These are phyloP conservation scores for Yarrowia keelungensis DNA, from an alignment of 805 yeast species.

Conservation along the genomic window DNA sequence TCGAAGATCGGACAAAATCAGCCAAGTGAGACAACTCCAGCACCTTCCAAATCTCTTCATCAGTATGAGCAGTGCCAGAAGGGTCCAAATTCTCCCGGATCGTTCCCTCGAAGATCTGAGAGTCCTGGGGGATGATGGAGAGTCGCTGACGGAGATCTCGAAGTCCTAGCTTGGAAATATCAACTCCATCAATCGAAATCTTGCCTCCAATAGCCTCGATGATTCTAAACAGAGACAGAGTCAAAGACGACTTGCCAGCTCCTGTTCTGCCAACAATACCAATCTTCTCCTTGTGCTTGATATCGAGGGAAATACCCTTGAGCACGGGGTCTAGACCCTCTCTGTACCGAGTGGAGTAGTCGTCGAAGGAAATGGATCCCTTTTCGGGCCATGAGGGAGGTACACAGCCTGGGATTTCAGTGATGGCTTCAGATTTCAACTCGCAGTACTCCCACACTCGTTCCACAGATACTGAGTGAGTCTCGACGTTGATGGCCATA, in stretches of 20 bases:
- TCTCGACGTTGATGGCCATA: constrained; percentile 92
- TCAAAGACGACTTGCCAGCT: constrained; percentile 82
- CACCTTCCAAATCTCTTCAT: constrained; percentile 65
- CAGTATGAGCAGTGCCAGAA: constrained; percentile 56
- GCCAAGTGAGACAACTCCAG: constrained; percentile 62
- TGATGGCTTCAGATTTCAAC: constrained; percentile 61
- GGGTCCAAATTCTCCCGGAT: constrained; percentile 71
- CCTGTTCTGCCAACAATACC: constrained; percentile 94
- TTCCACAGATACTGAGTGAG: constrained; percentile 90
- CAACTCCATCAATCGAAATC: constrained; percentile 63
- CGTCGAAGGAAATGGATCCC: constrained; percentile 68
- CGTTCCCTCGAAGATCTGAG: constrained; percentile 69
- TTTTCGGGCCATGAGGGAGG: constrained; percentile 69
- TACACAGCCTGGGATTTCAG: constrained; percentile 57
- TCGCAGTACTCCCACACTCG: constrained; percentile 50
- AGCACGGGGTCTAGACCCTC: constrained; percentile 74
- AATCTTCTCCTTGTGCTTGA: constrained; percentile 76
- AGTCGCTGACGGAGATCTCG: constrained; percentile 62
- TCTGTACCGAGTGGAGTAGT: constrained; percentile 75
- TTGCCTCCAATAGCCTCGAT: constrained; percentile 60
- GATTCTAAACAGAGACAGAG: constrained; percentile 72
- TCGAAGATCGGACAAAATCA: constrained; percentile 52
- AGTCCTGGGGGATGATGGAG: constrained; percentile 74
- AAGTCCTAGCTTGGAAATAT: constrained; percentile 60
- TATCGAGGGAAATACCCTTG: constrained; percentile 65